Conservation (phyloP, 768 basidiomycete genomes). For the Tephrocybe rancida region DNA sequence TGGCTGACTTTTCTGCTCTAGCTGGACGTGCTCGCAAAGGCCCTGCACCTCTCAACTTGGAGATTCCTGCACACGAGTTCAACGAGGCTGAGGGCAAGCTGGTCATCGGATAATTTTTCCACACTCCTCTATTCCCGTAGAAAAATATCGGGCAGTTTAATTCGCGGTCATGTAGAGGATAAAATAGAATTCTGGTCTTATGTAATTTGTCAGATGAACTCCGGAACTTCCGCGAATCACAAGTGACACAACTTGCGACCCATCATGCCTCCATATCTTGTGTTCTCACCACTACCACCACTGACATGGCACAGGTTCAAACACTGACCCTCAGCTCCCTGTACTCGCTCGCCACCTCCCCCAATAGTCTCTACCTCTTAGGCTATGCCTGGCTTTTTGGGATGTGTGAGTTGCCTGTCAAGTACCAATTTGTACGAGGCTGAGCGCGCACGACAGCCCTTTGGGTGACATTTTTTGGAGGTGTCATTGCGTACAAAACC, state of each 20-base stretch:
- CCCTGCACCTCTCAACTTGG: conserved; percentile 96
- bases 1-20: conserved; percentile 29
- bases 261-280: conserved; percentile 10
- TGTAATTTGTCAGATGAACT: conserved; percentile 8
- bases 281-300: not conserved
- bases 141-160: conserved; percentile 20
- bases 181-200: conserved; percentile 11
- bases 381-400: conserved; percentile 69
- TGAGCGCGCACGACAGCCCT: conserved; percentile 34
- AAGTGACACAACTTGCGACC: too few relatives aligned
- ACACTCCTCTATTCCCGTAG: conserved; percentile 26
- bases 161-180: not conserved
- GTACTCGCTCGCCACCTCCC: conserved; percentile 30
- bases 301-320: conserved; percentile 35
- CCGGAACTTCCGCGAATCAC: too few relatives aligned
- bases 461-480: conserved; percentile 74
- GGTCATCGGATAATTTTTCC: conserved; percentile 68
- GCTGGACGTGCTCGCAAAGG: conserved; percentile 96
- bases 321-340: conserved; percentile 36
- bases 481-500: conserved; percentile 61
- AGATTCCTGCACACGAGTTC: conserved; percentile 88
- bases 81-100: conserved; percentile 87
- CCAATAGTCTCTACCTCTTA: conserved; percentile 49
- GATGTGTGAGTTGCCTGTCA: conserved; percentile 54
- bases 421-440: not conserved